Evolutionary conservation across 2,329 filamentous ascomycete species (phyloP), one percentile per base, ranked within the genome.

Genomic region (Paraphoma chrysanthemicola): DNA sequence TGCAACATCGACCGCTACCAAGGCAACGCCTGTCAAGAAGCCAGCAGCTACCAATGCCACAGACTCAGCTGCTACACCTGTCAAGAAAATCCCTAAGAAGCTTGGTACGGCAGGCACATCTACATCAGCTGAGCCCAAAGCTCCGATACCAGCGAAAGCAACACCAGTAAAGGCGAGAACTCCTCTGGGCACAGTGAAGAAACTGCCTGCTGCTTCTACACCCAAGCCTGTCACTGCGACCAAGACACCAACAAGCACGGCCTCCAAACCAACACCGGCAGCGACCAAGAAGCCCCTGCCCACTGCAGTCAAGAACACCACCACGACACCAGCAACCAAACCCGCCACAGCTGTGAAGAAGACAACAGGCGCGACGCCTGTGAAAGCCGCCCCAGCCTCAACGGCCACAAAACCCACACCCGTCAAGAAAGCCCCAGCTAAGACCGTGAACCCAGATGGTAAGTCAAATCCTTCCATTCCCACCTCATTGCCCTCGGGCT

Each of bases 351-450:
- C 60, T 17, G 41, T 42, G 8, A 52, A 59, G 3, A 43, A 49
- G 9, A 43, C 48, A 14, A 49, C 53, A 17, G 56, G 52, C 23
- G 49, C 57, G 12, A 62, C 63, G 18, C 51, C 65, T 9, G 44
- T 47, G 6, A 66, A 67, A 36, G 33, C 56, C 6, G 54, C 57
- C 2, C 33, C 33, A 10, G 33, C 33, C 2, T 10, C 66, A 14
- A 54, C 57, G 0, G 30, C 59, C 2, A 47, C 51, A 17, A 67
- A 70, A 54, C 53, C 66, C 18, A 59, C 63, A 0, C 64, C 72
- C 3, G 54, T 67, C 42, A 73, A 72, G 51, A 73, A 67, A 44
- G 58, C 66, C 12, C 57, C 65, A 10, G 54, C 44, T 18, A 72
- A 68, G 48, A 50, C 60, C 47, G 54, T 51, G 44, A 68, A 68